Conservation (phyloP, 768 basidiomycete species). For the Termitomyces sp. region DNA sequence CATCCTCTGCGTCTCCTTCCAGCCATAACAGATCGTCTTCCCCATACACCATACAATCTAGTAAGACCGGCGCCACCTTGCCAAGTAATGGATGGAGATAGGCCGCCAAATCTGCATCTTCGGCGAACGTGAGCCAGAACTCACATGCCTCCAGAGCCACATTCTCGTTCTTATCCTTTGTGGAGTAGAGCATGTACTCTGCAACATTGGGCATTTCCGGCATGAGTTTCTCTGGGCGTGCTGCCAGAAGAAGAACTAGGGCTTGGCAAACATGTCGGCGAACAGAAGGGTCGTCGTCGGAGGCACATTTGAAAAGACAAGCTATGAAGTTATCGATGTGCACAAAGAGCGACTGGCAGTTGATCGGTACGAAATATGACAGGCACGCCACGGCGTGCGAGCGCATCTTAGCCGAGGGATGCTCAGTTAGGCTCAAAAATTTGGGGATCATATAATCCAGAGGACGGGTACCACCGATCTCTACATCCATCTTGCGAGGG, state of each 20-base stretch:
- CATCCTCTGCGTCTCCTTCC: constrained; percentile 87
- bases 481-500: constrained; percentile 90
- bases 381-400: constrained; percentile 91
- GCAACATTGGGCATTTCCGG: constrained; percentile 94
- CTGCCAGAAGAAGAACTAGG: constrained; percentile 86
- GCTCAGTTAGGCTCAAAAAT: constrained; percentile 84
- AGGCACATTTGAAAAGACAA: constrained; percentile 90
- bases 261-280: constrained; percentile 95
- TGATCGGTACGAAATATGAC: constrained; percentile 87
- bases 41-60: constrained; percentile 96
- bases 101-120: constrained; percentile 81
- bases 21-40: constrained; percentile 95
- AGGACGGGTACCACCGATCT: constrained; percentile 88
- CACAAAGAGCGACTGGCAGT: constrained; percentile 78
- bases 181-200: constrained; percentile 98
- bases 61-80: constrained; percentile 91
- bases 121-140: constrained; percentile 99
- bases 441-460: constrained; percentile 97
- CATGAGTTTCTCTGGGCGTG: constrained; percentile 93
- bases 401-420: constrained; percentile 84
- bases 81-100: constrained; percentile 82
- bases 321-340: constrained; percentile 94
- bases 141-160: constrained; percentile 98
- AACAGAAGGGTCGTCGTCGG: constrained; percentile 90
- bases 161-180: constrained; percentile 94